Evolutionary conservation across 306 rosid genomes (phyloP).

Genomic region (Carpinus viminea): DNA sequence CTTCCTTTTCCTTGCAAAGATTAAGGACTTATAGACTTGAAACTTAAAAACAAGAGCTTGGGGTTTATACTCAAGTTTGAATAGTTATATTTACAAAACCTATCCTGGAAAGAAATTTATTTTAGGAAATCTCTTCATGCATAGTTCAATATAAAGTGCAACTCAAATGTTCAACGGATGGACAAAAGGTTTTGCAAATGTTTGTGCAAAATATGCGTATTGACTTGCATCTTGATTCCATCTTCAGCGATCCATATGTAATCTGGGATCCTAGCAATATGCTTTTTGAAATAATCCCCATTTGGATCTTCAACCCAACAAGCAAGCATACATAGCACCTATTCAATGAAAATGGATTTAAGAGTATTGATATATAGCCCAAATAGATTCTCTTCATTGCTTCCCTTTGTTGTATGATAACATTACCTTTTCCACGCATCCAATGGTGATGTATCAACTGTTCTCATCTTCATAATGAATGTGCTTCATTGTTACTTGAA

Average conservation of each 20-base stretch:
- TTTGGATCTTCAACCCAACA: slow-evolving; percentile 84
- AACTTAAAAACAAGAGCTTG: not conserved
- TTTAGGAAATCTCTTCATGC: not conserved
- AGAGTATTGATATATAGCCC: not conserved
- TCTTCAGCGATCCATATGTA: slow-evolving; percentile 76
- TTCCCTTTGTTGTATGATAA: no score
- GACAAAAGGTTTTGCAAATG: not conserved
- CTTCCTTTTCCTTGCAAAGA: not conserved
- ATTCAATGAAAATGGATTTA: not conserved
- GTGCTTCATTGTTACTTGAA: no score
- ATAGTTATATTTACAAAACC: not conserved
- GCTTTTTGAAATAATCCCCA: slow-evolving; percentile 66
- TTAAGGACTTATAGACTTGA: not conserved
- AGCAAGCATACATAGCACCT: slow-evolving; percentile 69
- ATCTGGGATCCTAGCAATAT: slow-evolving; percentile 71
- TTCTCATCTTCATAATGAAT: no score
- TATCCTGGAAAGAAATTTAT: no score
- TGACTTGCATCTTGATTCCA: slow-evolving; percentile 73
- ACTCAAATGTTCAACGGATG: not conserved
- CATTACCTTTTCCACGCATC: no score
- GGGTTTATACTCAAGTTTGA: not conserved
- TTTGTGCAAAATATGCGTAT: not conserved
- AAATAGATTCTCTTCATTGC: no score
- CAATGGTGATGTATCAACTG: no score
- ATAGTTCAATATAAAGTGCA: not conserved